Evolutionary conservation across 768 basidiomycete species (phyloP), one percentile per base, ranked within the genome.

Genomic region (Clitopilus hobsonii): DNA sequence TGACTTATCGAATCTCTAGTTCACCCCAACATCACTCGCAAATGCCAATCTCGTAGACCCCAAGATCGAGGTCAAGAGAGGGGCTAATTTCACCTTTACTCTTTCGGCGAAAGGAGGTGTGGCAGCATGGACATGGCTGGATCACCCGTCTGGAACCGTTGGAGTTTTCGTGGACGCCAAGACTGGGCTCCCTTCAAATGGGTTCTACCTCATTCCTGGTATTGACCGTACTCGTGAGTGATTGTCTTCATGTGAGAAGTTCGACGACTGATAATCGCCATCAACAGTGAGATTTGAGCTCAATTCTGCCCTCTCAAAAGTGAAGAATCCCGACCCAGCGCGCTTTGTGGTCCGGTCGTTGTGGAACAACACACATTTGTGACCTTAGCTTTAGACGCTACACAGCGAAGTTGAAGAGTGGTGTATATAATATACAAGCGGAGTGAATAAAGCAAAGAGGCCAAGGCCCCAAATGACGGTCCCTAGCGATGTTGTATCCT

Each of bases 41-140:
- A 58, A 71, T 11, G 76, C 74, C 0, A 59, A 67, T 20, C 71
- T 83, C 6, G 66, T 79, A 13, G 80, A 84, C 54, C 83, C 83
- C 0, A 16, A 71, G 56, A 79, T 84, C 38, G 55, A 62, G 0
- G 54, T 82, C 6, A 69, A 61, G 0, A 54, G 63, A 10, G 56
- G 60, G 0, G 50, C 62, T 5, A 63, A 76, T 56, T 60, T 78
- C 50, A 77, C 74, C 0, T 83, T 85, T 62, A 77, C 74, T 1
- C 63, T 84, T 3, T 81, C 80, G 3, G 82, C 81, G 1, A 64
- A 66, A 48, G 77, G 78, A 10, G 83, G 82, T 0, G 82, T 84
- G 5, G 81, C 77, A 0, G 69, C 75, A 0, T 84, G 80, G 77
- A 77, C 82, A 6, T 84, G 82, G 82, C 67, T 85, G 1, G 83